phyloP scores from a whole-genome alignment of 305 asterid genomes.

The Plantago coronopus region DNA sequence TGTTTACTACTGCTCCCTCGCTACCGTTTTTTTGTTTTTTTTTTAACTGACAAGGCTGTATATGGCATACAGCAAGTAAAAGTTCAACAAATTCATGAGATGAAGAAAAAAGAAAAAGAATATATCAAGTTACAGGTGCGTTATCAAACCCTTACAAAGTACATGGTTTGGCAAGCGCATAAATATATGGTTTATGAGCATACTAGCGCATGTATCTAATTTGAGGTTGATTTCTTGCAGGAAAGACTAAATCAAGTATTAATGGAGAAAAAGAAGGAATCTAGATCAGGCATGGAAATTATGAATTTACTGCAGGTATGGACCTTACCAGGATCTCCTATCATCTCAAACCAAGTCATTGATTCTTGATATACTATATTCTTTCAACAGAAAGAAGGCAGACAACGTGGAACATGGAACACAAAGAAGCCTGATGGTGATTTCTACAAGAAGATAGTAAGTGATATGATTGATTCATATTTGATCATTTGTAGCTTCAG shows the following conservation, averaged over 20 bases:
- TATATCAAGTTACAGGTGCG: slow-evolving; percentile 85
- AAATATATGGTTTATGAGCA: slow-evolving; percentile 13
- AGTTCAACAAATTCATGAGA: slow-evolving; percentile 94
- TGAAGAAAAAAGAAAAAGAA: slow-evolving; percentile 97
- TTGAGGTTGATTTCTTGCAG: slow-evolving; percentile 38
- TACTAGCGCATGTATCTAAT: slow-evolving; percentile 9
- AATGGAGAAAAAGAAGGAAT: slow-evolving; percentile 95
- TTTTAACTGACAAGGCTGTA: slow-evolving; percentile 16
- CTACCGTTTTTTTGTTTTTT: not conserved
- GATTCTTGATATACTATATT: slow-evolving; percentile 19
- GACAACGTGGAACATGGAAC: slow-evolving; percentile 98
- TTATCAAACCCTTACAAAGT: slow-evolving; percentile 15
- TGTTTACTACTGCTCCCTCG: slow-evolving; percentile 22
- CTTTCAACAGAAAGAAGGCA: slow-evolving; percentile 82
- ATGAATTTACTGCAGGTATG: slow-evolving; percentile 90
- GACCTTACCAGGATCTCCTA: slow-evolving; percentile 14
- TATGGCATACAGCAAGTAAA: slow-evolving; percentile 71
- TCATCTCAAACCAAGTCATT: slow-evolving; percentile 3
- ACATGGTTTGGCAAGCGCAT: slow-evolving; percentile 3
- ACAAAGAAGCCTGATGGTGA: slow-evolving; percentile 86
- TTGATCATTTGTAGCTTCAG: slow-evolving; percentile 12
- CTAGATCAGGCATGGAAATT: slow-evolving; percentile 95
- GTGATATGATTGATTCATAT: slow-evolving; percentile 32
- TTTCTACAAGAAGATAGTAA: slow-evolving; percentile 85
- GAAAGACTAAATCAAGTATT: slow-evolving; percentile 89